phyloP scores from a whole-genome alignment of 371 early-diverging fungal genomes.

The Dichotomocladium elegans region DNA sequence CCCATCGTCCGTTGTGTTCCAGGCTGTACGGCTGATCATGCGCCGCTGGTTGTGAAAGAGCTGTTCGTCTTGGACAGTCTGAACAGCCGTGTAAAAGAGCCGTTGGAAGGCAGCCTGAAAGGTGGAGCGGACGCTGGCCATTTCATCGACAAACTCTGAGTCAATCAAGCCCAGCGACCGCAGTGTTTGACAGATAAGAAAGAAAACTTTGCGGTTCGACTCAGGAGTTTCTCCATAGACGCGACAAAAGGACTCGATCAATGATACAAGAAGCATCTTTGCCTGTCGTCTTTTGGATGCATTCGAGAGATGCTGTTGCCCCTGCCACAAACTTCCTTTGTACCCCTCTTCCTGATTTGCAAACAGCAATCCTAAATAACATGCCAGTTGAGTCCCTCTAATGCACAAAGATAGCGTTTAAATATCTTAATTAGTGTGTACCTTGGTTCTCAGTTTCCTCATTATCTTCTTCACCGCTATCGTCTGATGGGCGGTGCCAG shows the following conservation, averaged over 20 bases:
- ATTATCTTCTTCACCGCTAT: neutral
- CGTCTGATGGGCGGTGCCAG: neutral
- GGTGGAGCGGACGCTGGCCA: conserved; percentile 72
- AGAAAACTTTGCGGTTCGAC: conserved; percentile 80
- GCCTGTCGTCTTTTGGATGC: conserved; percentile 55
- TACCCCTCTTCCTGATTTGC: neutral
- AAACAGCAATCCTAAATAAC: neutral
- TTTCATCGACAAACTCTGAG: conserved; percentile 75
- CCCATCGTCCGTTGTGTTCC: neutral
- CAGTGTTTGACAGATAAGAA: conserved; percentile 64
- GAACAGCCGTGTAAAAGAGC: conserved; percentile 74
- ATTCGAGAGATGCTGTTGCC: neutral
- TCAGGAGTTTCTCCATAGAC: conserved; percentile 82
- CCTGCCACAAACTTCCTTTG: neutral
- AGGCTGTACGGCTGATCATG: conserved; percentile 5
- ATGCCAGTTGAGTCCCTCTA: neutral
- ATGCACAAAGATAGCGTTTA: neutral
- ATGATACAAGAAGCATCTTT: conserved; percentile 66
- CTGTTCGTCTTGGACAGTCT: conserved; percentile 48
- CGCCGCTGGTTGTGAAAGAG: conserved; percentile 3
- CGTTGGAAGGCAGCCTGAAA: conserved; percentile 82
- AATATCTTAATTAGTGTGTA: neutral
- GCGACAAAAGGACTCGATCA: conserved; percentile 82
- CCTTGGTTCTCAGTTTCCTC: neutral
- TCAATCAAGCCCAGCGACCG: conserved; percentile 74